These are phyloP conservation scores for Veloporphyrellus conicus DNA, from an alignment of 1,284 basidiomycete genomes.

Conservation along the genomic window DNA sequence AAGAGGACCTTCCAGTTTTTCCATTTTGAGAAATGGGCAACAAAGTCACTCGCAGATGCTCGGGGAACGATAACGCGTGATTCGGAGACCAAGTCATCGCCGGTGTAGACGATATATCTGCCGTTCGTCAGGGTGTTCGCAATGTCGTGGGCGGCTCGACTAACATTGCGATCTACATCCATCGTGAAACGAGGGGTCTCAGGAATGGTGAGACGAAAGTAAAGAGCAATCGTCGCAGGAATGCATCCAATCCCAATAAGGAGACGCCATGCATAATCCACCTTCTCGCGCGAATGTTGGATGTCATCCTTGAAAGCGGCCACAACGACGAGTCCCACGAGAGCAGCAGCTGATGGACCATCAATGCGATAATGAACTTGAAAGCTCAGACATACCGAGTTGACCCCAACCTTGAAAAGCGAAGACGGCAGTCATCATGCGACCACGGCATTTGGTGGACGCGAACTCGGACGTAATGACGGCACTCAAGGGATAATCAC, in stretches of 20 bases:
- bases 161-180: slow-evolving; percentile 64
- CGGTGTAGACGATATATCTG: slow-evolving; percentile 35
- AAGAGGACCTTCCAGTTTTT: slow-evolving; percentile 44
- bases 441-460: slow-evolving; percentile 51
- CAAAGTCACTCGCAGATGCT: slow-evolving; percentile 46
- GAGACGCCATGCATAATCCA: slow-evolving; percentile 46
- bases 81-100: no score
- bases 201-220: slow-evolving; percentile 53
- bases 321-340: slow-evolving; percentile 47
- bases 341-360: slow-evolving; percentile 25
- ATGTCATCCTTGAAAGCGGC: slow-evolving; percentile 15
- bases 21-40: slow-evolving; percentile 43
- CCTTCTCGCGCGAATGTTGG: no score
- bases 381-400: slow-evolving; percentile 37
- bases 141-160: slow-evolving; percentile 52
- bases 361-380: slow-evolving; percentile 11
- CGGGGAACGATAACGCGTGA: slow-evolving; percentile 47
- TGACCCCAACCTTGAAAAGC: slow-evolving; percentile 56
- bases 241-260: slow-evolving; percentile 34
- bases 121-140: slow-evolving; percentile 42
- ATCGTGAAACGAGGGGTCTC: slow-evolving; percentile 68
- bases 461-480: slow-evolving; percentile 62
- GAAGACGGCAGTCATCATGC: slow-evolving; percentile 55
- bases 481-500: slow-evolving; percentile 48
- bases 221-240: slow-evolving; percentile 45